Evolutionary conservation across 2,329 filamentous ascomycete genomes (phyloP).

Genomic region (Sporothrix dimorphospora): DNA sequence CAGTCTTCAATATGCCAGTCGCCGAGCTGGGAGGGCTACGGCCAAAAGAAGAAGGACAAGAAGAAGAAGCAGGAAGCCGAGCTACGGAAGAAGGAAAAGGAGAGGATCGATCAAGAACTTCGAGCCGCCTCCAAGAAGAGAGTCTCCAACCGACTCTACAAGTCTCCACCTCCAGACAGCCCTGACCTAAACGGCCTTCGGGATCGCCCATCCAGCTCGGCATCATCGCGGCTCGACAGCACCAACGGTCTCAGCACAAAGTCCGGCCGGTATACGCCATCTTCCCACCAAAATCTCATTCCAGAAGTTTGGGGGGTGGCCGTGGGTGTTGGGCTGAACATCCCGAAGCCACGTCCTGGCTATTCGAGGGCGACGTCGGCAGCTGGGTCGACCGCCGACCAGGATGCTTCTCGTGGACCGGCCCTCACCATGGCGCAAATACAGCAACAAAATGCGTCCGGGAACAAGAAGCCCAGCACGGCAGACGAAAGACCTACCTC

Average conservation of each 20-base stretch:
- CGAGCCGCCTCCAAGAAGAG: slow-evolving; percentile 33
- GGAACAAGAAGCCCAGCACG: background rate
- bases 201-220: slow-evolving; percentile 19
- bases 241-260: slow-evolving; percentile 19
- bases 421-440: background rate
- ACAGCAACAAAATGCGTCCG: background rate
- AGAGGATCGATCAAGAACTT: slow-evolving; percentile 35
- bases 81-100: slow-evolving; percentile 49
- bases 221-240: slow-evolving; percentile 1
- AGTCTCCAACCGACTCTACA: slow-evolving; percentile 44
- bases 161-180: slow-evolving; percentile 40
- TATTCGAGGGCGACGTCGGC: background rate
- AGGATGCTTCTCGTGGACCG: background rate
- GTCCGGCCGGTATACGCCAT: background rate
- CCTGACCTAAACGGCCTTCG: slow-evolving; percentile 33
- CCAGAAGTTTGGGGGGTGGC: slow-evolving; percentile 24
- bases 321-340: slow-evolving; percentile 14
- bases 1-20: slow-evolving; percentile 62
- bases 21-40: slow-evolving; percentile 64
- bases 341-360: background rate
- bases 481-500: background rate
- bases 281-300: slow-evolving; percentile 10
- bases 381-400: background rate
- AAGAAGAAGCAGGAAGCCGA: slow-evolving; percentile 53
- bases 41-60: slow-evolving; percentile 56